These are phyloP conservation scores for Fraxinus ornus DNA, from an alignment of 305 asterid genomes.

Conservation along the genomic window DNA sequence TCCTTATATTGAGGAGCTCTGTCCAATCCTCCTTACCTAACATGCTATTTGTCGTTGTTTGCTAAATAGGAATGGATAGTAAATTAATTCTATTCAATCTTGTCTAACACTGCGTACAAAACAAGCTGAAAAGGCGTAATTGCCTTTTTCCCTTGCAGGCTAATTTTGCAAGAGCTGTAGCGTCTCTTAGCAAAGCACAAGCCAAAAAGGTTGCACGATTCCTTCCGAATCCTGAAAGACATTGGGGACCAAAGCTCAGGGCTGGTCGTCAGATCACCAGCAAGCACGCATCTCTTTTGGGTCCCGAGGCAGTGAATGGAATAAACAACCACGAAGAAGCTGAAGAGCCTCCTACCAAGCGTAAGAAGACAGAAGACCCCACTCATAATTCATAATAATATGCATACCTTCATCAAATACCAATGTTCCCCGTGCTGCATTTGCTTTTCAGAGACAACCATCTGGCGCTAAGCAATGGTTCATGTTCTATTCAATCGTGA, in stretches of 20 bases:
- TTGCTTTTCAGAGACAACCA: constrained; percentile 47
- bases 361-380: constrained; percentile 72
- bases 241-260: constrained; percentile 98
- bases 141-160: constrained; percentile 48
- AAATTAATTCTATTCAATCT: no score
- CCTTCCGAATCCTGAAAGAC: constrained; percentile 88
- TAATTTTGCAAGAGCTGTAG: constrained; percentile 84
- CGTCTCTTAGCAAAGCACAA: constrained; percentile 92
- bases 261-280: constrained; percentile 87
- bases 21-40: neutral
- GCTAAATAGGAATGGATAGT: neutral
- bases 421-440: constrained; percentile 35
- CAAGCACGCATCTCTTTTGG: constrained; percentile 83
- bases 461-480: neutral
- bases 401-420: constrained; percentile 31
- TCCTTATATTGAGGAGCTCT: neutral
- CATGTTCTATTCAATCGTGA: neutral
- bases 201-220: constrained; percentile 92
- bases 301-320: constrained; percentile 65
- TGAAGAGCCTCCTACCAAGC: constrained; percentile 71
- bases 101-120: neutral
- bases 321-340: constrained; percentile 38
- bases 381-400: constrained; percentile 25
- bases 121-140: neutral
- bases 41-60: neutral